A percentile compares a stretch with the other conserved stretches of the same genome.
Evolutionary conservation across 2,329 filamentous ascomycete genomes (phyloP).

Genomic region (Alternaria sp.): DNA sequence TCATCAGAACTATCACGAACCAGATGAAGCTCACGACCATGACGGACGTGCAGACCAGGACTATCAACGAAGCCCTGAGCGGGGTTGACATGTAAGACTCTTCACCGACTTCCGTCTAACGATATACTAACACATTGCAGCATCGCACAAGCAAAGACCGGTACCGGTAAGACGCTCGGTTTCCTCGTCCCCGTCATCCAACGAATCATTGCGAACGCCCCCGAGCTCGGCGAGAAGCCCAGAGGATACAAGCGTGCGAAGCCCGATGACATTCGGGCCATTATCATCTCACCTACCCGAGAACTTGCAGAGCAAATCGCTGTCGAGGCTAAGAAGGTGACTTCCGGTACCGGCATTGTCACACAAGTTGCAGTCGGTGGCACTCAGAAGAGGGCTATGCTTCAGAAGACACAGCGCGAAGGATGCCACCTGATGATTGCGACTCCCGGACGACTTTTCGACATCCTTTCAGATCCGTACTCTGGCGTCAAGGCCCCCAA

Average conservation of each 20-base stretch:
- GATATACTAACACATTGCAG: conserved; percentile 33
- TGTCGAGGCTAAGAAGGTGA: conserved; percentile 76
- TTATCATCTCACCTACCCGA: conserved; percentile 70
- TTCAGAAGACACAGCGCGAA: conserved; percentile 72
- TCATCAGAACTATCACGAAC: conserved; percentile 74
- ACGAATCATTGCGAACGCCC: conserved; percentile 73
- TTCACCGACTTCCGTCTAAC: background rate
- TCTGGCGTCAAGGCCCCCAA: conserved; percentile 71
- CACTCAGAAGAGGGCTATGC: conserved; percentile 76
- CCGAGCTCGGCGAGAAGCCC: conserved; percentile 63
- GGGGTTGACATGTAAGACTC: conserved; percentile 84
- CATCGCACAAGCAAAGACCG: conserved; percentile 93
- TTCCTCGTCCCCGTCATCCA: conserved; percentile 90
- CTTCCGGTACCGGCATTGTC: conserved; percentile 70
- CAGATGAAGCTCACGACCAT: conserved; percentile 82
- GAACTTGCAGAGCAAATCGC: conserved; percentile 72
- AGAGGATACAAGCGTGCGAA: conserved; percentile 53
- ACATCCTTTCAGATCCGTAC: conserved; percentile 74
- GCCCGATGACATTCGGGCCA: conserved; percentile 64
- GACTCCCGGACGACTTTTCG: conserved; percentile 87
- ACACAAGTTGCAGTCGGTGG: conserved; percentile 89
- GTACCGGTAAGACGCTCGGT: conserved; percentile 94
- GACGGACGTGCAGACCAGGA: conserved; percentile 90
- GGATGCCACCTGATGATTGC: conserved; percentile 92
- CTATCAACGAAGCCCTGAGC: conserved; percentile 80